Percentiles rank a stretch among this genome's conserved stretches.
These are phyloP conservation scores for Ophiostoma fasciatum DNA, from an alignment of 2,329 filamentous ascomycete genomes.

Conservation along the genomic window DNA sequence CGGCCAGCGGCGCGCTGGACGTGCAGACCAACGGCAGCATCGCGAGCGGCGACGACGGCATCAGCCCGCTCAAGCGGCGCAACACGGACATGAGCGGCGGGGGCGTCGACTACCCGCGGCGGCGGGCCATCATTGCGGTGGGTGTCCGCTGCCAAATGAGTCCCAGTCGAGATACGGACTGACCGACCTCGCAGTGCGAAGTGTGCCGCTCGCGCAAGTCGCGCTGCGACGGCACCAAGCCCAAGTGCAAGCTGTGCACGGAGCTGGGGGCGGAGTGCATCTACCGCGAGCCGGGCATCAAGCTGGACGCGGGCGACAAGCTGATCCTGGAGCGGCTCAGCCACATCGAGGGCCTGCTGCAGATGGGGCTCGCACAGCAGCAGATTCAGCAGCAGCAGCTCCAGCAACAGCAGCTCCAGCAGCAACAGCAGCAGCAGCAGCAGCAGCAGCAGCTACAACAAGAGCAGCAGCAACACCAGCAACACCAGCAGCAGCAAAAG, in stretches of 20 bases:
- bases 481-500: constrained; percentile 23
- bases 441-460: background rate
- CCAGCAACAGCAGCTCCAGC: constrained; percentile 15
- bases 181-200: constrained; percentile 49
- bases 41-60: constrained; percentile 38
- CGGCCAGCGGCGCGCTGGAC: no score
- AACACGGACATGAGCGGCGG: constrained; percentile 41
- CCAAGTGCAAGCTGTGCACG: constrained; percentile 72
- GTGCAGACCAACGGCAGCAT: no score
- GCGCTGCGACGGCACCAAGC: constrained; percentile 62
- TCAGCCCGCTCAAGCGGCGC: constrained; percentile 45
- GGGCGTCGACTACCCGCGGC: constrained; percentile 45
- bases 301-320: constrained; percentile 76
- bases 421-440: background rate
- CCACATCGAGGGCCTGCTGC: constrained; percentile 65
- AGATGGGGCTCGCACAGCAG: constrained; percentile 46
- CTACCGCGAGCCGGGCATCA: constrained; percentile 75
- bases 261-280: constrained; percentile 72
- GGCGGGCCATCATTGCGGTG: constrained; percentile 52
- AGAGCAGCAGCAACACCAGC: background rate
- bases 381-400: constrained; percentile 29
- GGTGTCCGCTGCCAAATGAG: no score
- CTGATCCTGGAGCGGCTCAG: constrained; percentile 66
- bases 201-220: constrained; percentile 71
- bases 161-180: no score